Evolutionary conservation across 352 stramenopile genomes (phyloP).

Genomic region (Globisporangium solare): DNA sequence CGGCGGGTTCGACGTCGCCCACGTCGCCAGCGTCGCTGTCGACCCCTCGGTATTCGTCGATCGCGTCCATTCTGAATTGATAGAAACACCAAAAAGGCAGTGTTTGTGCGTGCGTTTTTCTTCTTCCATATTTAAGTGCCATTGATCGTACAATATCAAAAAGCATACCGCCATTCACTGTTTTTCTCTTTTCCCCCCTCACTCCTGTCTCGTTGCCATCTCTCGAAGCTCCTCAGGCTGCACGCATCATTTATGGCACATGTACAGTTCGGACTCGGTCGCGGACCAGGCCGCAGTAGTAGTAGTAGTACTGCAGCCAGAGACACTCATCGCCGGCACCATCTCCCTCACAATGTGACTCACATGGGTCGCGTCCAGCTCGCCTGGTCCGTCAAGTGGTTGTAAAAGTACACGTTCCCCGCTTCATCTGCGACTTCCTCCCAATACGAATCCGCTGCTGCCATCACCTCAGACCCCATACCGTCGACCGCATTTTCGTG

Average conservation of each 20-base stretch:
- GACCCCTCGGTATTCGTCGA: slow-evolving; percentile 21
- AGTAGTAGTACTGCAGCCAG: too few species aligned
- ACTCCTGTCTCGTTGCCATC: too few species aligned
- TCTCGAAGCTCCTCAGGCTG: too few species aligned
- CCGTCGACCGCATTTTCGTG: background rate
- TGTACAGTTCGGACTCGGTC: too few species aligned
- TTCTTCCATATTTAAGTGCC: slow-evolving; percentile 2
- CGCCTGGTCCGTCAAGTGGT: slow-evolving; percentile 43
- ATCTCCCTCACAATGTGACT: too few species aligned
- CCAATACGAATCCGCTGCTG: slow-evolving; percentile 20
- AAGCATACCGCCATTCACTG: too few species aligned
- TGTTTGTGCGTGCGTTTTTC: slow-evolving; percentile 7
- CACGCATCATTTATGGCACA: too few species aligned
- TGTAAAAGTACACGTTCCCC: slow-evolving; percentile 77
- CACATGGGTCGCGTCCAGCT: slow-evolving; percentile 45
- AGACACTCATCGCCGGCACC: too few species aligned
- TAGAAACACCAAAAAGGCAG: background rate
- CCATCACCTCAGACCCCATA: background rate
- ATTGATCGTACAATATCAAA: background rate
- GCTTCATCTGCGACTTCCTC: slow-evolving; percentile 66
- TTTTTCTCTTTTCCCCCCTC: too few species aligned
- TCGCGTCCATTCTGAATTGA: slow-evolving; percentile 56
- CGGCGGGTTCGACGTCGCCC: slow-evolving; percentile 2
- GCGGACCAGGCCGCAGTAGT: too few species aligned
- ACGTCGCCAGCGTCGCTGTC: slow-evolving; percentile 14